phyloP scores from a whole-genome alignment of 2,329 filamentous ascomycete species.

The Didymella exigua region DNA sequence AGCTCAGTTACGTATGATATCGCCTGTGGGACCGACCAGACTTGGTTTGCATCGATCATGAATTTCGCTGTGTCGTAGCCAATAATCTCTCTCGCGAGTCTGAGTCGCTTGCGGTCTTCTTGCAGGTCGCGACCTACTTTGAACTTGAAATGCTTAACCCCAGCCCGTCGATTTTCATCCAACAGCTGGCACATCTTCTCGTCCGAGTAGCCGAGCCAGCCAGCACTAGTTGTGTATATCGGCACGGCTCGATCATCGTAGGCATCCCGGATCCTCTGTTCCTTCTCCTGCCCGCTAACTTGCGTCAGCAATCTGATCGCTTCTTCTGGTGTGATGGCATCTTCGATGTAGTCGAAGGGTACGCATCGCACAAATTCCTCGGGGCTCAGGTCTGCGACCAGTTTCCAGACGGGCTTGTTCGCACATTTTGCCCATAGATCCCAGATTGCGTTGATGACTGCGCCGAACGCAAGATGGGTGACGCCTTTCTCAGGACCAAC shows the following conservation, averaged over 20 bases:
- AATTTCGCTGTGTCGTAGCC: constrained; percentile 82
- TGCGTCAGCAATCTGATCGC: constrained; percentile 58
- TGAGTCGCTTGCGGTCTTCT: constrained; percentile 71
- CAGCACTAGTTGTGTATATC: constrained; percentile 87
- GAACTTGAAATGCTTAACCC: constrained; percentile 86
- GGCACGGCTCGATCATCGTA: constrained; percentile 76
- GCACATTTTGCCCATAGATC: constrained; percentile 92
- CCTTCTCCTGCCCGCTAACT: constrained; percentile 20
- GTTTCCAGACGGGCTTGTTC: constrained; percentile 87
- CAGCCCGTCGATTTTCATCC: constrained; percentile 73
- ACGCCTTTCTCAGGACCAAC: constrained; percentile 94
- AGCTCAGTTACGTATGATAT: constrained; percentile 85
- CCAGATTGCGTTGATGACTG: constrained; percentile 90
- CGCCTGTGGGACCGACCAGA: constrained; percentile 89
- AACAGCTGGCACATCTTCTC: constrained; percentile 81
- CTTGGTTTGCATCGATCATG: constrained; percentile 92
- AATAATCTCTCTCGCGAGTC: constrained; percentile 77
- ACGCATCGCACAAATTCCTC: constrained; percentile 87
- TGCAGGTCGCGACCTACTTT: constrained; percentile 82
- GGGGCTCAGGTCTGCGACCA: constrained; percentile 87
- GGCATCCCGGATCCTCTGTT: constrained; percentile 72
- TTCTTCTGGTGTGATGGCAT: constrained; percentile 85
- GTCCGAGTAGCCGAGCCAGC: constrained; percentile 86
- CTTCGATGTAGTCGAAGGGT: constrained; percentile 92
- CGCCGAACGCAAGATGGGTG: constrained; percentile 86